Evolutionary conservation across 257 asterid species (phyloP).

Genomic region (Fraxinus pennsylvanica): DNA sequence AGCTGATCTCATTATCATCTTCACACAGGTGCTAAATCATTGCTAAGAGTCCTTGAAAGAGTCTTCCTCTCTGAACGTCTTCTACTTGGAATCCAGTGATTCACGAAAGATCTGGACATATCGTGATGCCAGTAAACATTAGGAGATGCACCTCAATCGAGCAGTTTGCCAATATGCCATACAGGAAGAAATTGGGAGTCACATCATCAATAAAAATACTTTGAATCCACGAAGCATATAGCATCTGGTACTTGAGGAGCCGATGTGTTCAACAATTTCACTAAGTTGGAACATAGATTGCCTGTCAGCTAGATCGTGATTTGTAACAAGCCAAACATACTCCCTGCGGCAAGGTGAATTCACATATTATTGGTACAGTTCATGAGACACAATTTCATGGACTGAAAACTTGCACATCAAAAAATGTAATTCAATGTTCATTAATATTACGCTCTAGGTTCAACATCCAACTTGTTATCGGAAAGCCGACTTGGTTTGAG

Average conservation of each 20-base stretch:
- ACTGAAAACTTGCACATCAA: not conserved
- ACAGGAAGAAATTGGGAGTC: not conserved
- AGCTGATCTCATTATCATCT: not conserved
- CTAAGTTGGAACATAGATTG: not conserved
- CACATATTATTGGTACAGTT: not conserved
- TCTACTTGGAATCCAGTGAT: not conserved
- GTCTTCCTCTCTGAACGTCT: not conserved
- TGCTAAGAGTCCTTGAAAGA: not conserved
- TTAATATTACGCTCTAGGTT: no score
- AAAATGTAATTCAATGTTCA: not conserved
- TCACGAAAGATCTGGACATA: not conserved
- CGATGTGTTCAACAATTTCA: not conserved
- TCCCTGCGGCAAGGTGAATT: not conserved
- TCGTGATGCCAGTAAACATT: not conserved
- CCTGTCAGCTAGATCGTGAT: not conserved
- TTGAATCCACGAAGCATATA: not conserved
- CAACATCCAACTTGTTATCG: not conserved
- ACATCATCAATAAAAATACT: not conserved
- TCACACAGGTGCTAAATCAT: not conserved
- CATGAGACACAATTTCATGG: not conserved
- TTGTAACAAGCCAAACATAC: not conserved
- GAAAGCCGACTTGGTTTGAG: not conserved
- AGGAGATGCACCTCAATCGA: not conserved
- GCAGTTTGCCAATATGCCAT: not conserved
- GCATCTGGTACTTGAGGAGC: not conserved